Base-by-base conservation (phyloP, 164 flowering plant species). In the Vitis cinerea region DNA sequence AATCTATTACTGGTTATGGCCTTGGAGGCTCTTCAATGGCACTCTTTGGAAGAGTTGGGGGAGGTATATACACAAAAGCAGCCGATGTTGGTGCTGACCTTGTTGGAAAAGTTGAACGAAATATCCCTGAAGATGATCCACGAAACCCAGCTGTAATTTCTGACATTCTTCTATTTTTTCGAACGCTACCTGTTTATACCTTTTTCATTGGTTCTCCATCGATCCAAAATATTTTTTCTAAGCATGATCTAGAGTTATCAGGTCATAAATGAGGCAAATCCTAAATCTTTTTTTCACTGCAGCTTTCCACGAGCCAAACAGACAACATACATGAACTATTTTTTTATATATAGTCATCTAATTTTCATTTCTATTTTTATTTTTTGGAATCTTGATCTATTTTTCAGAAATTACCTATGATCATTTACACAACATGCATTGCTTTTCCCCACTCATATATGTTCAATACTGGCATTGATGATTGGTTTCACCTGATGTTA, bases 21-120 rank as follows among this genome's bases (percentile, higher is more conserved):
- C 84, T 85, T 58, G 84, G 88, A 5, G 88, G 88, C 16, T 85
- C 86, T 60, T 83, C 88, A n/a, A 85, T 85, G 88, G 88, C 88
- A 4, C 80, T 85, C 59, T 85, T 85, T 74, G 88, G 88, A 60
- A 77, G 88, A 79, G 88, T 84, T 75, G 86, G 88, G 2, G 86
- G 88, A 6, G 86, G 88, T 15, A 84, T 84, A 30, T 84, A 84
- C 69, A 84, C 87, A 10, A 84, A 84, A 72, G 85, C 87, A 57
- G 87, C 83, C 58, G 87, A 84, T 82, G 85, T 84, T 58, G 87
- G 87, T 17, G 88, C 88, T 66, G 84, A 84, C 27, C 85, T 84
- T 73, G 86, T 83, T 2, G 88, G 88, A 4, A 84, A 84, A 74
- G 80, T 84, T 55, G 86, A 84, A 55, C 52, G 66, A 23, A 82